Percentiles rank a stretch among this genome's conserved stretches.
Evolutionary conservation across 192 early-diverging fungal genomes (phyloP).

Genomic region (Coemansia biformis): DNA sequence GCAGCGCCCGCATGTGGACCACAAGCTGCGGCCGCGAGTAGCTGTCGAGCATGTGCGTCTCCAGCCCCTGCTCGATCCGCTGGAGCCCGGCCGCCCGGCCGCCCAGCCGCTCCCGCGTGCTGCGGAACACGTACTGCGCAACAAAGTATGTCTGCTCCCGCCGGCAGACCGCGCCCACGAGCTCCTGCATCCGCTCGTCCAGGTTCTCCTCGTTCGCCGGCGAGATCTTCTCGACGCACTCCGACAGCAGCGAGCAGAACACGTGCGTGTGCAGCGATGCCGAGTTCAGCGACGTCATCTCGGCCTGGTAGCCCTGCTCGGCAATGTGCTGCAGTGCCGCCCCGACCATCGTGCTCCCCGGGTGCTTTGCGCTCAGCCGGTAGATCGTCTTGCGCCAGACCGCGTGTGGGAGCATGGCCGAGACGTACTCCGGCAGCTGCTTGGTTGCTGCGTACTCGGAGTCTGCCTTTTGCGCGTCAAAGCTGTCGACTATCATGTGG

Average conservation of each 20-base stretch:
- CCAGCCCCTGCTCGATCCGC: slow-evolving; percentile 41
- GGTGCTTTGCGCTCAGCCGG: slow-evolving; percentile 58
- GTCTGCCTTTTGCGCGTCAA: slow-evolving; percentile 57
- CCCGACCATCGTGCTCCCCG: slow-evolving; percentile 58
- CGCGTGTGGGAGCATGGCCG: slow-evolving; percentile 54
- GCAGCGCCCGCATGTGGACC: slow-evolving; percentile 34
- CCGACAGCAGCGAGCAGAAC: slow-evolving; percentile 59
- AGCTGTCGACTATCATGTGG: slow-evolving; percentile 55
- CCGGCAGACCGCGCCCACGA: slow-evolving; percentile 38
- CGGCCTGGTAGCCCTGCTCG: slow-evolving; percentile 58
- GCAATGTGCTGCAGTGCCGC: slow-evolving; percentile 62
- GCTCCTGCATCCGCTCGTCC: slow-evolving; percentile 52
- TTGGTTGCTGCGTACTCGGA: slow-evolving; percentile 46
- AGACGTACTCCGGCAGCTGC: slow-evolving; percentile 54
- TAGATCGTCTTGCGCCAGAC: slow-evolving; percentile 66
- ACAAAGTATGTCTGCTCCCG: slow-evolving; percentile 42
- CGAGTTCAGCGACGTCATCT: slow-evolving; percentile 61
- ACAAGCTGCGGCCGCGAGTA: slow-evolving; percentile 35
- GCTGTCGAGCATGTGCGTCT: slow-evolving; percentile 33
- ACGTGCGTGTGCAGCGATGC: slow-evolving; percentile 63
- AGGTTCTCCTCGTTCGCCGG: slow-evolving; percentile 57
- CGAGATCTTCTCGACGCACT: slow-evolving; percentile 57
- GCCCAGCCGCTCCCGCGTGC: slow-evolving; percentile 23
- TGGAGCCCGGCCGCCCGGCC: slow-evolving; percentile 10
- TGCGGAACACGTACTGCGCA: slow-evolving; percentile 31